phyloP scores from a whole-genome alignment of 1,139 yeast species.

The Debaryomyces subglobosus region DNA sequence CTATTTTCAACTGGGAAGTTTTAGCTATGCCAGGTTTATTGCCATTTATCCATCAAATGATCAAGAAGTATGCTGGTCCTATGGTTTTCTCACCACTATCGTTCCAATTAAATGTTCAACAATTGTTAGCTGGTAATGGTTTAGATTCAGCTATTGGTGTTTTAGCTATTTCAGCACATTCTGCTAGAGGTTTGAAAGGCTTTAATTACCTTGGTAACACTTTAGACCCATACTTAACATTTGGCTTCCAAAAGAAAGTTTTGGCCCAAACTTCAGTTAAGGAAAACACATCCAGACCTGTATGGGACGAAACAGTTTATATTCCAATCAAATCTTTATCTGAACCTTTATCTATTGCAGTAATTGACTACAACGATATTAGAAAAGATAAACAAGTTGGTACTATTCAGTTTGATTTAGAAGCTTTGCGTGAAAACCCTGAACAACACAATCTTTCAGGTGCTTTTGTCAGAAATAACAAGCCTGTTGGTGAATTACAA shows the following conservation, averaged over 20 bases:
- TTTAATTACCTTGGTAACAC: slow-evolving; percentile 74
- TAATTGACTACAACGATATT: slow-evolving; percentile 74
- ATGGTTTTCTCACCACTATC: slow-evolving; percentile 86
- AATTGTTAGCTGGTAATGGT: slow-evolving; percentile 82
- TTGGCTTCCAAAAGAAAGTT: slow-evolving; percentile 60
- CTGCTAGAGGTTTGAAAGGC: slow-evolving; percentile 70
- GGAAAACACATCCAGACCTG: slow-evolving; percentile 67
- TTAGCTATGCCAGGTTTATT: slow-evolving; percentile 84
- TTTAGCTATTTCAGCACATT: slow-evolving; percentile 64
- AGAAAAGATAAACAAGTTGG: slow-evolving; percentile 86
- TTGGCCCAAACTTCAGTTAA: slow-evolving; percentile 70
- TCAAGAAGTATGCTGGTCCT: slow-evolving; percentile 84
- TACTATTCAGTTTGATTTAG: slow-evolving; percentile 73
- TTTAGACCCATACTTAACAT: slow-evolving; percentile 85
- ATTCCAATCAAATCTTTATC: slow-evolving; percentile 74
- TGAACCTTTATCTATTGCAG: slow-evolving; percentile 74
- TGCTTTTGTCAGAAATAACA: slow-evolving; percentile 74
- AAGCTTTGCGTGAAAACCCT: slow-evolving; percentile 58
- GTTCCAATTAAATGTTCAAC: slow-evolving; percentile 89
- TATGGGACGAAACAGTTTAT: slow-evolving; percentile 79
- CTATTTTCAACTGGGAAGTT: slow-evolving; percentile 83
- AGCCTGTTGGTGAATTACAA: slow-evolving; percentile 72
- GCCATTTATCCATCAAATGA: slow-evolving; percentile 81
- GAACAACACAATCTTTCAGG: slow-evolving; percentile 55
- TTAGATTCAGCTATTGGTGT: slow-evolving; percentile 86